These are phyloP conservation scores for Tolypocladium album DNA, from an alignment of 2,329 filamentous ascomycete genomes.

Conservation along the genomic window DNA sequence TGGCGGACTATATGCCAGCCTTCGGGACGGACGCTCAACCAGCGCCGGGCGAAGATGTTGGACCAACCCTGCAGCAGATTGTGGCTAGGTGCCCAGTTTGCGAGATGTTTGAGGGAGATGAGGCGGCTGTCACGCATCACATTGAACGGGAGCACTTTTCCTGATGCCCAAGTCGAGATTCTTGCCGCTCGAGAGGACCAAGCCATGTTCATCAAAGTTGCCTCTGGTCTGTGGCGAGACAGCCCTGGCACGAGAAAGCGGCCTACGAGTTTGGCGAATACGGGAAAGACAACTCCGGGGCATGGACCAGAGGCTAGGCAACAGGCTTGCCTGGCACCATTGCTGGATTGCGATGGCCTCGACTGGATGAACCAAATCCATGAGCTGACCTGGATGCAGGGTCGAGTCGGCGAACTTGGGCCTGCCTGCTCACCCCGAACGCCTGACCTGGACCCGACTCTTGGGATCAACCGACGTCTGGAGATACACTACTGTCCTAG, in stretches of 20 bases:
- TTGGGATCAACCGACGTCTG: too few species aligned
- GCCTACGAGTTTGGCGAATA: not conserved
- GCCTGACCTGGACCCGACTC: too few species aligned
- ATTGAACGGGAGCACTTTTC: constrained; percentile 33
- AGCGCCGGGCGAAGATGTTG: not conserved
- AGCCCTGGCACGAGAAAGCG: not conserved
- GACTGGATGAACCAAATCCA: too few species aligned
- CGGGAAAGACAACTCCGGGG: not conserved
- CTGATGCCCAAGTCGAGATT: not conserved
- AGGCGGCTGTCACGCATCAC: constrained; percentile 56
- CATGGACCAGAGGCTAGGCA: not conserved
- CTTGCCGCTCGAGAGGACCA: too few species aligned
- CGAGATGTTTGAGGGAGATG: constrained; percentile 55
- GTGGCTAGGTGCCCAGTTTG: constrained; percentile 52
- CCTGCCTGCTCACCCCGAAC: too few species aligned
- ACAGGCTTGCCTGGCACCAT: too few species aligned
- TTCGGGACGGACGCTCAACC: constrained; percentile 15
- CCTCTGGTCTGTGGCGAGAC: not conserved
- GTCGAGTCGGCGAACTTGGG: too few species aligned
- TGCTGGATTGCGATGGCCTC: too few species aligned
- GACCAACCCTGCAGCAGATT: not conserved
- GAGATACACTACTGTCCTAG: too few species aligned
- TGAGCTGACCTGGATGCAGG: too few species aligned
- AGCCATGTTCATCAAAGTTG: too few species aligned
- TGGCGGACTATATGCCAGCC: constrained; percentile 38